Base-by-base conservation (phyloP, 2,329 filamentous ascomycete genomes). In the Alternaria triticimaculans region DNA sequence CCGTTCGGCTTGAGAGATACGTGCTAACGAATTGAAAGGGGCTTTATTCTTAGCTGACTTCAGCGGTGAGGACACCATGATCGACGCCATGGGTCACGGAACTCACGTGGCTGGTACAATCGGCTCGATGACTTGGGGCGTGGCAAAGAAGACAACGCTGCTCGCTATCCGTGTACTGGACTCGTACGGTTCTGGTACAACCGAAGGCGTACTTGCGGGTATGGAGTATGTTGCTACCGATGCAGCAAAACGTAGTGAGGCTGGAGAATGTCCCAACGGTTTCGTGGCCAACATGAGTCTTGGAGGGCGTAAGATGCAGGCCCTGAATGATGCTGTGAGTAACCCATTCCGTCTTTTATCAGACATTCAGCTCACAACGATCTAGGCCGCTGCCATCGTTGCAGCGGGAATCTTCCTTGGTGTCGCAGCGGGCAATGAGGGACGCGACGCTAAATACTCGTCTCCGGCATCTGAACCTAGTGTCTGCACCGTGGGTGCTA, bases 401-500 rank as follows among this genome's bases (percentile, higher is more conserved):
- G 63, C 65, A 10, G 69, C 67, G 10, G 79, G 80, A 15, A 66
- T 81, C 10, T 81, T 81, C 68, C 65, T 81, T 41, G 75, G 72
- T 26, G 75, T 80, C 26, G 76, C 79, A 6, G 79, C 80, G 11
- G 79, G 81, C 10, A 82, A 82, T 56, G 67, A 71, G 10, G 72
- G 70, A 53, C 43, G 50, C 10, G 61, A 78, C 49, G 75, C 76
- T 0, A 50, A 57, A 3, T 68, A 68, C 63, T 70, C 60, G 30
- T 80, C 78, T 0, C 80, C 80, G 3, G 76, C 77, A 4, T 77
- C 76, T 1, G 76, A 78, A 50, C 70, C 75, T 6, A 67, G 67
- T 7, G 81, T 79, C 21, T 78, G 77, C 69, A 81, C 80, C 5
- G 77, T 82, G 11, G 81, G 74, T 33, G 80, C 81, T 1, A 74